Evolutionary conservation across 768 basidiomycete species (phyloP), one percentile per base, ranked within the genome.

Genomic region (Boletales sp.): DNA sequence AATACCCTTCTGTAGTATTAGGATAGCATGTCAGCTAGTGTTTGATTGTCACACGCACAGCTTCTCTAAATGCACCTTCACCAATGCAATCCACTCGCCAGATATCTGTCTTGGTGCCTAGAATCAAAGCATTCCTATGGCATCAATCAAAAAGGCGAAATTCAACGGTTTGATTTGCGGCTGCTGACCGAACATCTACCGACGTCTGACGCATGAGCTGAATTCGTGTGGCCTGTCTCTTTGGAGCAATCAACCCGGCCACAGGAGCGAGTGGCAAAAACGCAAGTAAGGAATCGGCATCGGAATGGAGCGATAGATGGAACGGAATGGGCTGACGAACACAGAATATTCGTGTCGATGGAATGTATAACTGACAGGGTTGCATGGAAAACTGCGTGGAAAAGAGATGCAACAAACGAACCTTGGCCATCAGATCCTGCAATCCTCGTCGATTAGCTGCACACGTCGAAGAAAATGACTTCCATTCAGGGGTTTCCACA

Each of bases 1-100:
- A 57, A 81, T 80, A n/a, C 75, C 82, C 84, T 87, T 63, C 12
- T 19, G 18, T 13, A 36, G 31, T 38, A 43, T 63, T 44, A 53
- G 50, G 47, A 42, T 21, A 35, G 17, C 41, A 11, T 13, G 18
- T 17, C 28, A 40, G 30, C 38, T n/a, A 33, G 19, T 19, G 19
- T 7, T 9, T 17, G 4, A 21, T 33, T 44, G 28, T 40, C 35
- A 30, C 18, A 72, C 81, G 30, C 51, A 86, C 84, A 51, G 72
- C 69, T 58, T 77, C 79, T 53, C 63, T 75, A 58, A 89, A 86
- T 11, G 62, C 65, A n/a, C 77, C 86, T 58, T 82, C 79, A 8
- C 86, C 86, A 34, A 87, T 81, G 48, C 69, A 72, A 54, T 83
- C 82, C 2, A 81, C 74, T 49, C 78, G 72, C 84, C 85, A 88